phyloP scores from a whole-genome alignment of 352 stramenopile species.

The Aphanomyces cochlioides region DNA sequence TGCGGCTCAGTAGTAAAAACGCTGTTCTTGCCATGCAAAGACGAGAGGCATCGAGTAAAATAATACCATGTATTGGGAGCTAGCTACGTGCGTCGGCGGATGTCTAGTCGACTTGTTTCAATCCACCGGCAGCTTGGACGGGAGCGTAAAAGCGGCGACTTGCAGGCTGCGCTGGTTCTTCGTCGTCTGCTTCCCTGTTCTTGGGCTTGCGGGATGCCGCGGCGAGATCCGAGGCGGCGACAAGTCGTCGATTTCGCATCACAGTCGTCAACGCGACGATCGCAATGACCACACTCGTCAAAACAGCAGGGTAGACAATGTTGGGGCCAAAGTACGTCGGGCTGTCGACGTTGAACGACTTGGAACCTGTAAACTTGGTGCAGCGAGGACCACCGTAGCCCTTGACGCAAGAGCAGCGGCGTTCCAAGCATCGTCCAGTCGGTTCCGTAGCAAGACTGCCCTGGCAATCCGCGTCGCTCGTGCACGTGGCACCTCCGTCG shows the following conservation, averaged over 20 bases:
- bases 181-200: background rate
- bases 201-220: background rate
- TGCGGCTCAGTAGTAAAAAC: no score
- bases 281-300: background rate
- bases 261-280: background rate
- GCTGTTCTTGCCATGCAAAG: no score
- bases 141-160: background rate
- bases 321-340: background rate
- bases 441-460: background rate
- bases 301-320: background rate
- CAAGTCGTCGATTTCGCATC: background rate
- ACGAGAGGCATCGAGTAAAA: no score
- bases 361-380: background rate
- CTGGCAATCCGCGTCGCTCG: background rate
- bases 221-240: background rate
- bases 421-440: conserved; percentile 53
- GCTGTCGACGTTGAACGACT: background rate
- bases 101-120: no score
- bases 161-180: background rate
- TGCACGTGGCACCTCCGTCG: background rate
- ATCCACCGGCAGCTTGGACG: no score
- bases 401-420: conserved; percentile 47
- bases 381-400: conserved; percentile 34
- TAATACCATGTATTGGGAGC: no score
- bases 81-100: no score